phyloP scores from a whole-genome alignment of 2,329 filamentous ascomycete genomes.

The Cladosporium velox region DNA sequence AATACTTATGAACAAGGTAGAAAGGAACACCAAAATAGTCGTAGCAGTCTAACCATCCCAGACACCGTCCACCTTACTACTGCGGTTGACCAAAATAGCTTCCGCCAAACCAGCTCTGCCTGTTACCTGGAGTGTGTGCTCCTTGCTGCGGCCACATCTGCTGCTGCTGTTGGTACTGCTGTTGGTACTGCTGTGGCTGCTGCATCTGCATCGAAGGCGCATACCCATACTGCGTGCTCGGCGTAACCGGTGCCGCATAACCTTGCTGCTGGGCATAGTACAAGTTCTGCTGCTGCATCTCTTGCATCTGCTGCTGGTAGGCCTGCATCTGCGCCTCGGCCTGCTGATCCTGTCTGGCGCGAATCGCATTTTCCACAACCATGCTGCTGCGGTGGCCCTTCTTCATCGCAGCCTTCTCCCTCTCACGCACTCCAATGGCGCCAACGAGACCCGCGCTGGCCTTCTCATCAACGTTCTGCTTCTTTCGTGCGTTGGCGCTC shows the following conservation, averaged over 20 bases:
- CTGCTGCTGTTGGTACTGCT: conserved; percentile 25
- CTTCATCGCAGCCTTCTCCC: conserved; percentile 71
- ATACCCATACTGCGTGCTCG: conserved; percentile 7
- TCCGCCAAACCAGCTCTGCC: conserved; percentile 20
- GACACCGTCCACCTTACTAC: not conserved
- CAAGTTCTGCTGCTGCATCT: conserved; percentile 31
- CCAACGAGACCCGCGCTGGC: conserved; percentile 64
- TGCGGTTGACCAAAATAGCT: conserved; percentile 16
- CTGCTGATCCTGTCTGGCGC: conserved; percentile 53
- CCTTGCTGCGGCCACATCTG: conserved; percentile 30
- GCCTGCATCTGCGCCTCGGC: conserved; percentile 45
- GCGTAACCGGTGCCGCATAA: not conserved
- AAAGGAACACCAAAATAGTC: conserved; percentile 1
- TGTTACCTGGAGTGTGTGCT: conserved; percentile 22
- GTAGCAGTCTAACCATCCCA: not conserved
- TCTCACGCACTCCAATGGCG: conserved; percentile 76
- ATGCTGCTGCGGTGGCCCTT: conserved; percentile 64
- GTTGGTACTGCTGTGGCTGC: conserved; percentile 8
- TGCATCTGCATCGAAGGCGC: not conserved
- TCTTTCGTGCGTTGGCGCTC: conserved; percentile 49
- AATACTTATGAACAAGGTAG: conserved; percentile 2
- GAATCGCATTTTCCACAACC: conserved; percentile 71
- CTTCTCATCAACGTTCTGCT: conserved; percentile 41
- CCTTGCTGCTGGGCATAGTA: conserved; percentile 30
- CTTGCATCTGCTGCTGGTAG: conserved; percentile 38